Conservation (phyloP, 768 basidiomycete species). For the Tricholoma matsutake region DNA sequence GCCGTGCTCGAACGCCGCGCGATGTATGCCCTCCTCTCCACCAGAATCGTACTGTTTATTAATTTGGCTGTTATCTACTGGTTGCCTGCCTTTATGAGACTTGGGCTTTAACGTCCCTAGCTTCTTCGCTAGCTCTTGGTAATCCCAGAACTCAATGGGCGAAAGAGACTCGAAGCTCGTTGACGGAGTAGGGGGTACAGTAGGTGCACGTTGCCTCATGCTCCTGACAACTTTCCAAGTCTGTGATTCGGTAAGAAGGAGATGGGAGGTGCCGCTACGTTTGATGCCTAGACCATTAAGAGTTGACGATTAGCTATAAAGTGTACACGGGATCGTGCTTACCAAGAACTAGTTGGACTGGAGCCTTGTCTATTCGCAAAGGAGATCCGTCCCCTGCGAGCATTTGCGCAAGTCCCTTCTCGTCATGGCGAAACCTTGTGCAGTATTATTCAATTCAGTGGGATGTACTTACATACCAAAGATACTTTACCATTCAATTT, state of each 20-base stretch:
- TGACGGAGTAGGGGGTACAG: constrained; percentile 8
- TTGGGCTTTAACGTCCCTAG: constrained; percentile 37
- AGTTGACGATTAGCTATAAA: background rate
- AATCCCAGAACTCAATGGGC: constrained; percentile 39
- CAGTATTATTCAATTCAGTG: background rate
- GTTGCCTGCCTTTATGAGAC: constrained; percentile 28
- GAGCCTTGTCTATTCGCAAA: constrained; percentile 21
- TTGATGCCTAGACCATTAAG: constrained; percentile 36
- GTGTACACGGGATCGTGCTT: background rate
- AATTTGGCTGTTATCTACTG: constrained; percentile 39
- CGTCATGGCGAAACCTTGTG: constrained; percentile 24
- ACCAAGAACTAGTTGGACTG: constrained; percentile 47
- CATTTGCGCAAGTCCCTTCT: constrained; percentile 29
- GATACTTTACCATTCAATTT: constrained; percentile 20
- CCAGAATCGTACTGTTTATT: constrained; percentile 33
- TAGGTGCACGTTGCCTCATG: constrained; percentile 11
- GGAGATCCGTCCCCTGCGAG: constrained; percentile 28
- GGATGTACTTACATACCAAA: background rate
- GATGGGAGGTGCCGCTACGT: constrained; percentile 40
- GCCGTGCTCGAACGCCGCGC: constrained; percentile 48
- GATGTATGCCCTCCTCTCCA: constrained; percentile 20
- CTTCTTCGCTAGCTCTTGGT: constrained; percentile 34
- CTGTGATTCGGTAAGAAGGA: constrained; percentile 38
- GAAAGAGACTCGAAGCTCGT: constrained; percentile 43
- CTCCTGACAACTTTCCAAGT: constrained; percentile 18